Evolutionary conservation across 495 filamentous ascomycete species (phyloP), one percentile per base, ranked within the genome.

Genomic region (Penicillium ochrochloron): DNA sequence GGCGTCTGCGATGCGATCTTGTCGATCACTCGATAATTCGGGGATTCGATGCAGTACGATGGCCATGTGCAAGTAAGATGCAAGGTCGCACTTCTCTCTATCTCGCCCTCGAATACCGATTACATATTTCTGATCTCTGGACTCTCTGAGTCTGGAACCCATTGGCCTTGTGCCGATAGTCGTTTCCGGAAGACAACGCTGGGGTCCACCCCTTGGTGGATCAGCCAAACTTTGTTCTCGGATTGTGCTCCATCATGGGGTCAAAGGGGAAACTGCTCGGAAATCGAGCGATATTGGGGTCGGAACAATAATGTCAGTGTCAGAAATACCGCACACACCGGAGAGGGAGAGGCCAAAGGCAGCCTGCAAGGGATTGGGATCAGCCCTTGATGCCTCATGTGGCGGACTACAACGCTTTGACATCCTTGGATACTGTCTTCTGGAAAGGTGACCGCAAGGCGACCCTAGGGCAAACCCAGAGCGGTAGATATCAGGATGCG

Each of bases 161-260:
- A 23, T 50, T 44, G 54, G 48, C 46, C 12, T 21, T 39, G 48
- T 42, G 42, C 31, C 33, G 23, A 31, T 64, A 59, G 61, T 66
- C 53, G 66, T 66, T 71, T 71, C 56, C 69, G 69, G 69, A 62
- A 17, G 59, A 56, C 52, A 54, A 31, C 33, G 7, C 57, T 66
- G 50, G 19, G 59, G 64, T 60, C 63, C 60, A 58, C 62, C 14
- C 10, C 53, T 21, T 58, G 31, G 41, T 60, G 55, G 42, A 44
- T 50, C 60, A 60, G 31, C 33, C 37, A 64, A 66, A 71, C 63
- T 52, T 50, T 68, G 55, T 57, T 51, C 50, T 51, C 19, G 31
- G 41, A 46, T 15, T 37, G 60, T 61, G 59, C 60, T 66, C 68
- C 54, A 55, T 61, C 54, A 55, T 61, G 25, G 46, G 58, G 64